Base-by-base conservation (phyloP, 768 basidiomycete species). In the Crassisporium funariophilum region DNA sequence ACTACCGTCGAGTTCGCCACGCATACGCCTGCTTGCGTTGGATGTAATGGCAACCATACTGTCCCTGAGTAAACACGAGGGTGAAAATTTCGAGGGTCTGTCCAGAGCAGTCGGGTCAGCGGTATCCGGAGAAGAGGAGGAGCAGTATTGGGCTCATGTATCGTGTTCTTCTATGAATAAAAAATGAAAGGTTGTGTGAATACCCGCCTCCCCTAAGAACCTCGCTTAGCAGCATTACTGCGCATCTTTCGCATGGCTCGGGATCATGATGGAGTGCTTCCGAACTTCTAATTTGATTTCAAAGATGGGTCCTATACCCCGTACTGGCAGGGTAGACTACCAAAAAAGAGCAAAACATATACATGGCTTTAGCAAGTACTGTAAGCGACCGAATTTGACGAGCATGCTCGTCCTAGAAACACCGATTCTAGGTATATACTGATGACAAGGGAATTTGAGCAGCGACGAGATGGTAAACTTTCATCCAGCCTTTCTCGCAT, bases 1-100 rank as follows among this genome's bases (percentile, higher is more conserved):
- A 61, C 68, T 97, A n/a, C 76, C 81, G 11, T 17, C 39, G 37
- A 25, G 47, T 2, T 50, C 67, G 11, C 66, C 70, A 27, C 59
- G 63, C 16, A 52, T 83, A 34, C 77, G 82, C 46, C 68, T 73
- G 23, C 72, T 92, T 16, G 83, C 77, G 13, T 60, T 95, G 53
- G 84, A 92, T 57, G 67, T 88, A 29, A 84, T 72, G 11, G 69
- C 64, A 13, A 64, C 68, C 4, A 38, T 73, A 38, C 37, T 69
- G 27, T 53, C 41, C 10, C 49, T 45, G 23, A 55, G 54, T 8
- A 47, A 38, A 33, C 39, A 46, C 15, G 47, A 52, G 41, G 46
- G 54, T 19, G 33, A 48, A 16, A 43, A 49, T 15, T 44, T 44
- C 19, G 52, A 50, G 31, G 48, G 47, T n/a, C 54, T 67, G 20